Evolutionary conservation across 2,329 filamentous ascomycete genomes (phyloP).

Genomic region (Phyllosticta citrichinensis): DNA sequence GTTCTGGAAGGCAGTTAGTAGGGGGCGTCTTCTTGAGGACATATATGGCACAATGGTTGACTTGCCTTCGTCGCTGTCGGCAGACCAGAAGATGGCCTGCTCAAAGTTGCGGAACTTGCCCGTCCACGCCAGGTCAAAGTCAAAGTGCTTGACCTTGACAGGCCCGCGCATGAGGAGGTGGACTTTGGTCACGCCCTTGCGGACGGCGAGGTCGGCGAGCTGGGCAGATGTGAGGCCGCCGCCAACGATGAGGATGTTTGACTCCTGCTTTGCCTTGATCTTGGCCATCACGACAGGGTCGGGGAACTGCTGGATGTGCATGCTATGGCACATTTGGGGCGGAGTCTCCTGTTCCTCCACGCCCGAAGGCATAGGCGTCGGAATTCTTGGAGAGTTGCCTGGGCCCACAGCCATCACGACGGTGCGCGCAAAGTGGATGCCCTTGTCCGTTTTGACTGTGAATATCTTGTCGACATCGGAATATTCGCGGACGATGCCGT

Average conservation of each 20-base stretch:
- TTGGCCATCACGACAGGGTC: slow-evolving; percentile 42
- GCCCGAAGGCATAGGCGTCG: slow-evolving; percentile 29
- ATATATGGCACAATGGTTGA: neutral
- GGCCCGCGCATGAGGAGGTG: slow-evolving; percentile 58
- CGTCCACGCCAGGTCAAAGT: slow-evolving; percentile 68
- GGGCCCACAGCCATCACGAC: slow-evolving; percentile 64
- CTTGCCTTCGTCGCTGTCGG: slow-evolving; percentile 54
- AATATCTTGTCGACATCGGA: slow-evolving; percentile 49
- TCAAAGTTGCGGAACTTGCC: slow-evolving; percentile 72
- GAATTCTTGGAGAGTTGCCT: slow-evolving; percentile 47
- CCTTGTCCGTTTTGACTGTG: slow-evolving; percentile 48
- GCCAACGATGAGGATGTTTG: slow-evolving; percentile 60
- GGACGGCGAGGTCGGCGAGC: slow-evolving; percentile 56
- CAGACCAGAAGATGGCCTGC: slow-evolving; percentile 67
- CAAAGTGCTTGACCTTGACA: slow-evolving; percentile 63
- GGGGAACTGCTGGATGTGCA: slow-evolving; percentile 52
- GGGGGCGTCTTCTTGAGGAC: neutral
- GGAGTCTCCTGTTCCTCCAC: neutral
- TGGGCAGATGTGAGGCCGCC: slow-evolving; percentile 71
- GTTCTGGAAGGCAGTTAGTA: slow-evolving; percentile 34
- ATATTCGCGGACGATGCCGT: slow-evolving; percentile 38
- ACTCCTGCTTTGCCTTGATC: slow-evolving; percentile 41
- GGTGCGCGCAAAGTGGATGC: slow-evolving; percentile 46
- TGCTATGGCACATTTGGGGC: slow-evolving; percentile 52
- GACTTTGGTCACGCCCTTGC: slow-evolving; percentile 55